Percentiles rank a stretch among this genome's conserved stretches.
Evolutionary conservation across 352 stramenopile species (phyloP).

Genomic region (Phytophthora citrophthora): DNA sequence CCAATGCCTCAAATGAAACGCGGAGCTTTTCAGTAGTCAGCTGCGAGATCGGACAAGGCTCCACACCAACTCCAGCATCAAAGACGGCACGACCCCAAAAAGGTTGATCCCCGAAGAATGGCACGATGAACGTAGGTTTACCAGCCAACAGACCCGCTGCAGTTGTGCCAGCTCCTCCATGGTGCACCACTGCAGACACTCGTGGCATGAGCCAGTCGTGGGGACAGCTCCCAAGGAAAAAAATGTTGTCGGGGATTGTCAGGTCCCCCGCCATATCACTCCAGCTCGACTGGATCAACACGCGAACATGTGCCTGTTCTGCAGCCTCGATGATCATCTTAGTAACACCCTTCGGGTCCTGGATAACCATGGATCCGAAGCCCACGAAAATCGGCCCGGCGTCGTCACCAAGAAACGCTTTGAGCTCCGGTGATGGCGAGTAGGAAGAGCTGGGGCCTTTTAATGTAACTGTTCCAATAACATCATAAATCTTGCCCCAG

Average conservation of each 20-base stretch:
- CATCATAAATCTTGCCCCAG: slow-evolving; percentile 89
- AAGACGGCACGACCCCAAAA: slow-evolving; percentile 93
- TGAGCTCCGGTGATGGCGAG: slow-evolving; percentile 58
- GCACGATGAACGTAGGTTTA: slow-evolving; percentile 94
- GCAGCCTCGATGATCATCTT: slow-evolving; percentile 90
- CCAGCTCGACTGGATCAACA: slow-evolving; percentile 93
- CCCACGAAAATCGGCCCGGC: slow-evolving; percentile 92
- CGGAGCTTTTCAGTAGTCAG: slow-evolving; percentile 85
- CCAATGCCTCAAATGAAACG: slow-evolving; percentile 77
- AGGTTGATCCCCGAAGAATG: slow-evolving; percentile 95
- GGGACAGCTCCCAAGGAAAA: slow-evolving; percentile 71
- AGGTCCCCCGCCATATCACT: slow-evolving; percentile 72
- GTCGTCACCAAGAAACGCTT: slow-evolving; percentile 67
- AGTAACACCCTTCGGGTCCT: slow-evolving; percentile 68
- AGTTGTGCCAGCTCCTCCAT: slow-evolving; percentile 90
- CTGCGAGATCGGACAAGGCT: slow-evolving; percentile 82
- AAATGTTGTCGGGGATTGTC: slow-evolving; percentile 58
- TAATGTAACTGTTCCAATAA: slow-evolving; percentile 86
- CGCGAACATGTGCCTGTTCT: slow-evolving; percentile 59
- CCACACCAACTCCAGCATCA: slow-evolving; percentile 81
- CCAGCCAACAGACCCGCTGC: slow-evolving; percentile 89
- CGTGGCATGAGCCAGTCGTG: slow-evolving; percentile 94
- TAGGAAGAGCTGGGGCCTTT: slow-evolving; percentile 52
- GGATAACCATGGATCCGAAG: slow-evolving; percentile 94
- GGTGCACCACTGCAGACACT: slow-evolving; percentile 87